Evolutionary conservation across 2,329 filamentous ascomycete species (phyloP).

Genomic region (Penicillium janthinellum): DNA sequence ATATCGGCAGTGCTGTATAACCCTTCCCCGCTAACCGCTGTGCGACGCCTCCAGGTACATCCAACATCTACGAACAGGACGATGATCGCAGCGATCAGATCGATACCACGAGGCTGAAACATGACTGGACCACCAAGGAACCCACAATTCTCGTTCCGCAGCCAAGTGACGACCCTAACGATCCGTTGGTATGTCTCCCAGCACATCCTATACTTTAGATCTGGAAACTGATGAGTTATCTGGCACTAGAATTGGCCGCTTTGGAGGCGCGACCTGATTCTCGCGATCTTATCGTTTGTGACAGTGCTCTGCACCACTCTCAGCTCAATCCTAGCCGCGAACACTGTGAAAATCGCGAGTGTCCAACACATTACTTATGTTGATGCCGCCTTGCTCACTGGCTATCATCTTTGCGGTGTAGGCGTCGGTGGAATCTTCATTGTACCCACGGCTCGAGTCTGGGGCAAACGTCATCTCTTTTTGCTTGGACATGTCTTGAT

Average conservation of each 20-base stretch:
- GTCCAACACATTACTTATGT: constrained; percentile 69
- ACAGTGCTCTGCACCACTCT: constrained; percentile 83
- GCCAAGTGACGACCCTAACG: constrained; percentile 86
- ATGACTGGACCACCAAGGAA: constrained; percentile 65
- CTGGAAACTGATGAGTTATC: constrained; percentile 1
- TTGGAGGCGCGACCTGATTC: constrained; percentile 80
- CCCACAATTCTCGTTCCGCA: constrained; percentile 86
- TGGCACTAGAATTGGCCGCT: constrained; percentile 73
- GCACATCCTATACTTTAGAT: not conserved
- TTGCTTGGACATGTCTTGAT: constrained; percentile 74
- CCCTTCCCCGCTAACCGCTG: not conserved
- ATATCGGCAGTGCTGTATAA: not conserved
- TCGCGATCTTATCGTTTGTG: constrained; percentile 73
- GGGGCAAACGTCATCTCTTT: constrained; percentile 90
- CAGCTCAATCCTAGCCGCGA: constrained; percentile 83
- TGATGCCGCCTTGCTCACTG: constrained; percentile 78
- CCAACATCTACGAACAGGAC: constrained; percentile 64
- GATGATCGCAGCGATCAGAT: constrained; percentile 37
- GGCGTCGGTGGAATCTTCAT: constrained; percentile 81
- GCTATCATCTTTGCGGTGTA: constrained; percentile 82
- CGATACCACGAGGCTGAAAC: constrained; percentile 62
- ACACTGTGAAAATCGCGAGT: constrained; percentile 75
- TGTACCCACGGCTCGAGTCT: constrained; percentile 83
- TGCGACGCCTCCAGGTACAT: constrained; percentile 34
- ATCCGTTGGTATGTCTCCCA: constrained; percentile 67